Percentiles rank a stretch among this genome's conserved stretches.
Evolutionary conservation across 805 yeast genomes (phyloP).

Genomic region (Grigorovia transvaalensis): DNA sequence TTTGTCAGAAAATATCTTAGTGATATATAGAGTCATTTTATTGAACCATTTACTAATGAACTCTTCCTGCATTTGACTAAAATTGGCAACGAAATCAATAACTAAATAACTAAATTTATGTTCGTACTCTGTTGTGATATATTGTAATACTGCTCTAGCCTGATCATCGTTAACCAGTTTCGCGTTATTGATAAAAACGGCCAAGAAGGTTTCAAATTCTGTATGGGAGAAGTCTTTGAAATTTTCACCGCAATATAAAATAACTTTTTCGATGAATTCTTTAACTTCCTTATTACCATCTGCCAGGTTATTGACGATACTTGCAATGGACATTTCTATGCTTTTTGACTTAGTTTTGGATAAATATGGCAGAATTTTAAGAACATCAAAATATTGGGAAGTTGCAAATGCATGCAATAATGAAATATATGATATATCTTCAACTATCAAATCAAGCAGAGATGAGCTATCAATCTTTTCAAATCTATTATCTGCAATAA

Average conservation of each 20-base stretch:
- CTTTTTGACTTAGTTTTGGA: conserved; percentile 8
- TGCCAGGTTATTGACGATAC: conserved; percentile 10
- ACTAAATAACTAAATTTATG: conserved; percentile 27
- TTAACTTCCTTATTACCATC: conserved; percentile 7
- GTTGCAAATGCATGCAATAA: conserved; percentile 9
- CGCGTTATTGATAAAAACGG: conserved; percentile 7
- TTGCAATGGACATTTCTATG: conserved; percentile 22
- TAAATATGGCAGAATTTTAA: conserved; percentile 6
- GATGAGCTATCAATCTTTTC: conserved; percentile 3
- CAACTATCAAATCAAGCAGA: conserved; percentile 3
- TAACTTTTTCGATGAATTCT: conserved; percentile 10
- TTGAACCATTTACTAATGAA: conserved; percentile 40
- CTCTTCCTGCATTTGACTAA: conserved; percentile 11
- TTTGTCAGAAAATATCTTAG: conserved; percentile 52
- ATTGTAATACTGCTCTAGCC: conserved; percentile 16
- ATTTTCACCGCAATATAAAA: conserved; percentile 4
- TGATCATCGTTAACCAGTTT: conserved; percentile 14
- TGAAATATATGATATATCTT: not conserved
- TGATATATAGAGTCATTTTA: conserved; percentile 48
- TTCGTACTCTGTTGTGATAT: conserved; percentile 17
- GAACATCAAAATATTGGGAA: conserved; percentile 6
- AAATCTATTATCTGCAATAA: conserved; percentile 8
- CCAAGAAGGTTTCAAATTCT: conserved; percentile 7
- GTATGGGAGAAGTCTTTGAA: conserved; percentile 1
- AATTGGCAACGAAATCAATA: conserved; percentile 17